Conservation (phyloP, 2,329 filamentous ascomycete species). For the Aspergillus melleus region DNA sequence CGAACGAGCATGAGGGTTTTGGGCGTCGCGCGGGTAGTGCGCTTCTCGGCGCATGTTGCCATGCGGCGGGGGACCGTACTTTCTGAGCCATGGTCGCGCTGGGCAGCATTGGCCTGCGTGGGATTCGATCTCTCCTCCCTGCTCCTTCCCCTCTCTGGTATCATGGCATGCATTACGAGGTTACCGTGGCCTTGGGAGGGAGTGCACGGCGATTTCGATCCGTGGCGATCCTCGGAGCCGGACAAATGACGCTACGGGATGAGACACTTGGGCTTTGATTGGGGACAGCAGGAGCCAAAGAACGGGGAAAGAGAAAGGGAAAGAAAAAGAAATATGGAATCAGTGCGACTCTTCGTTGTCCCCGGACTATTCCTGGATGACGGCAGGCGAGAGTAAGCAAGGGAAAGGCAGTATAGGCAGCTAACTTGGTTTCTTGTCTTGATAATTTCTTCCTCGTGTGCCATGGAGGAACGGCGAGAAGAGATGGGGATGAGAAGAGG, state of each 20-base stretch:
- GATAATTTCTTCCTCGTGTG: not conserved
- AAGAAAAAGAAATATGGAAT: not conserved
- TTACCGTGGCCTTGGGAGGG: not conserved
- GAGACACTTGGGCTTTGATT: not conserved
- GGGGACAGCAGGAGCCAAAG: not conserved
- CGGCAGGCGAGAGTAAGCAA: not conserved
- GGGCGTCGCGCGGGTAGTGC: not conserved
- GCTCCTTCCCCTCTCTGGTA: not conserved
- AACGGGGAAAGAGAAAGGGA: not conserved
- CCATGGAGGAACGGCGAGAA: too few species aligned
- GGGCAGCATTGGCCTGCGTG: not conserved
- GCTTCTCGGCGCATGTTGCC: not conserved
- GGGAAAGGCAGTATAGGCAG: not conserved
- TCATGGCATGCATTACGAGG: not conserved
- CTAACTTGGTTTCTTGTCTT: not conserved
- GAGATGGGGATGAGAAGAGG: not conserved
- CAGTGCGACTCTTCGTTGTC: not conserved
- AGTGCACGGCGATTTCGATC: not conserved
- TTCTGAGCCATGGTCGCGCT: not conserved
- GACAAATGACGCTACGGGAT: not conserved
- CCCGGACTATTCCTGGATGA: not conserved
- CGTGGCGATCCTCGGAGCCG: not conserved
- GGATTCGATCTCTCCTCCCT: not conserved
- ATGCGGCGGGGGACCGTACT: not conserved
- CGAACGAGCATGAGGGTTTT: not conserved